Base-by-base conservation (phyloP, 2,329 filamentous ascomycete genomes). In the Metarhizium sp. region DNA sequence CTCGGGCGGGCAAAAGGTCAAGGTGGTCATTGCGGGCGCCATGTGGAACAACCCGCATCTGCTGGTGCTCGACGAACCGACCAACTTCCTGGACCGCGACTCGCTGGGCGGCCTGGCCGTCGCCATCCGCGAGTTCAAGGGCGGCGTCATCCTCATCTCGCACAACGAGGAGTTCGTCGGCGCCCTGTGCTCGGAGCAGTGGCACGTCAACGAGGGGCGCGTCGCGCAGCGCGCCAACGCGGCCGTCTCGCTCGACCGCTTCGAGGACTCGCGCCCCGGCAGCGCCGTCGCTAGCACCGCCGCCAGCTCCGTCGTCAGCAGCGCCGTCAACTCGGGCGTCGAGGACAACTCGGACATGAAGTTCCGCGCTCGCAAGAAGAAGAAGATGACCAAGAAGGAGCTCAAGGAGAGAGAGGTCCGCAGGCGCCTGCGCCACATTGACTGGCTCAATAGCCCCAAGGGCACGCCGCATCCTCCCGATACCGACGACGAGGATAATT, bases 1-100 rank as follows among this genome's bases (percentile, higher is more conserved):
- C 13, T 96, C 92, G 10, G 94, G 94, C 73, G 94, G 94, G 14
- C 94, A 99, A 71, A 97, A 97, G 75, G 94, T 99, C 76, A 99
- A 99, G 81, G 94, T 99, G 50, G 94, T 99, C 60, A 85, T 99
- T 63, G 94, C 90, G 3, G 90, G 90, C 66, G 90, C 91, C 64
- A 95, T 95, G 90, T 96, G 92, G 92, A 96, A 97, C 77, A 97
- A 97, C 78, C 94, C 94, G 1, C 94, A 99, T 77, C 76, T 99
- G 66, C 84, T 99, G 59, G 94, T 99, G 51, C 86, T 99, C 29
- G 94, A 99, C 80, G 92, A 99, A 75, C 94, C 94, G 57, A 97
- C 94, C 70, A 99, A 99, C 78, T 99, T 96, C 82, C 85, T 99
- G 78, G 94, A 99, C 69, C 91, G 94, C 64, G 94, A 99, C 75